Conservation (phyloP, 139 green algal genomes). For the Limnomonas spitsbergensis region DNA sequence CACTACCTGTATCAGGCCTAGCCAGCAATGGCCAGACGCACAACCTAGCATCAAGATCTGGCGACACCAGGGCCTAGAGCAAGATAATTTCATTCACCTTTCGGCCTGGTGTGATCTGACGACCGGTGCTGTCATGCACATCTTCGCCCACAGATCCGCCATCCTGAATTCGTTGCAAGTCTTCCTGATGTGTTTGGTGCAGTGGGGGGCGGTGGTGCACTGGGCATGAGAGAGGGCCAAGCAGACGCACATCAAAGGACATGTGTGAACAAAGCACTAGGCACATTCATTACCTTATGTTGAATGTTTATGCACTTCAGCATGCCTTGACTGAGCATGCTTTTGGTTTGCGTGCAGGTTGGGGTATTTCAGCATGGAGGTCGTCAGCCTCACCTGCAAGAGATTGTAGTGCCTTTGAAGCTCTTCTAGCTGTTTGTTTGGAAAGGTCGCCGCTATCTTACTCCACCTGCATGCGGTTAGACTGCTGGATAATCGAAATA, state of each 20-base stretch:
- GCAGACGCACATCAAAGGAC: background rate
- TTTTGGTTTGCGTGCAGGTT: no score
- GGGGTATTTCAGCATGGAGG: no score
- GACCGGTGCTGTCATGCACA: background rate
- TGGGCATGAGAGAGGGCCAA: background rate
- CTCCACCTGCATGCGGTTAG: slow-evolving; percentile 11
- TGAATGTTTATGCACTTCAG: no score
- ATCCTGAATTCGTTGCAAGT: background rate
- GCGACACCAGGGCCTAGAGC: no score
- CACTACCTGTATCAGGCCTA: background rate
- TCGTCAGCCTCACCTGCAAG: slow-evolving; percentile 3
- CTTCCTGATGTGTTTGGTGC: no score
- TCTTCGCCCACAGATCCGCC: background rate
- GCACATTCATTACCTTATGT: no score
- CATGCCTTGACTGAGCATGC: background rate
- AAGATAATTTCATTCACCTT: no score
- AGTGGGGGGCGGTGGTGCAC: no score
- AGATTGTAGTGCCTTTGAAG: background rate
- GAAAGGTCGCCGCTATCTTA: background rate
- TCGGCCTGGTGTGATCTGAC: no score
- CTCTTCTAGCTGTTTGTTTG: background rate
- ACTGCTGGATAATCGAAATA: no score
- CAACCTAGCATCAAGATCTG: background rate
- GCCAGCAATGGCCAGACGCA: background rate
- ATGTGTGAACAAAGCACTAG: background rate